Percentiles rank a stretch among this genome's conserved stretches.
phyloP scores from a whole-genome alignment of 2,329 filamentous ascomycete species.

The Penicillium sp. region DNA sequence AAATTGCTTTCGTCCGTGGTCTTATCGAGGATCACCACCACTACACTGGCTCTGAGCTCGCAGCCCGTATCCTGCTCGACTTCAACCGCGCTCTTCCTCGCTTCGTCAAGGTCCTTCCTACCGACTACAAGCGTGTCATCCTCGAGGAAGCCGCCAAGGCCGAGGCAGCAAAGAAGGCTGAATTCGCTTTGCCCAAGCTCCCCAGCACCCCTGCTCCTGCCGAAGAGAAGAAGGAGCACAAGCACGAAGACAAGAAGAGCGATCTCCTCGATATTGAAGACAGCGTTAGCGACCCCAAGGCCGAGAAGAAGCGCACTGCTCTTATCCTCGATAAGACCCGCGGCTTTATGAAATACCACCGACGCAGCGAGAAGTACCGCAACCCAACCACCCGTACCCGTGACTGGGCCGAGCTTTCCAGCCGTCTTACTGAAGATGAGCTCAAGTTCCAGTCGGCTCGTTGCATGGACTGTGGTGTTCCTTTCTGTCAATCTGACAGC shows the following conservation, averaged over 20 bases:
- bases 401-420: slow-evolving; percentile 89
- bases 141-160: slow-evolving; percentile 81
- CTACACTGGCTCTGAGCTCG: slow-evolving; percentile 93
- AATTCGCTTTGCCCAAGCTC: slow-evolving; percentile 75
- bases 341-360: slow-evolving; percentile 96
- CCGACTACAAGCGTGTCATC: slow-evolving; percentile 93
- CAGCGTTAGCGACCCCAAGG: slow-evolving; percentile 75
- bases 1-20: slow-evolving; percentile 85
- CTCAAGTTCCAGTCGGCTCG: slow-evolving; percentile 94
- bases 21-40: slow-evolving; percentile 96
- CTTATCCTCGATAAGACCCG: slow-evolving; percentile 95
- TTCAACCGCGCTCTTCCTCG: slow-evolving; percentile 86
- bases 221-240: slow-evolving; percentile 52
- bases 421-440: slow-evolving; percentile 85
- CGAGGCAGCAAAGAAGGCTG: slow-evolving; percentile 76
- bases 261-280: slow-evolving; percentile 86
- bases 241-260: slow-evolving; percentile 64
- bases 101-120: slow-evolving; percentile 89
- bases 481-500: slow-evolving; percentile 94
- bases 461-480: slow-evolving; percentile 98
- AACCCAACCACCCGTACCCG: slow-evolving; percentile 76
- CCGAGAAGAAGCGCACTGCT: slow-evolving; percentile 84
- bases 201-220: slow-evolving; percentile 34
- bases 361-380: slow-evolving; percentile 89
- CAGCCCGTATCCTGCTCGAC: slow-evolving; percentile 88